Percentiles rank a stretch among this genome's conserved stretches.
phyloP scores from a whole-genome alignment of 2,329 filamentous ascomycete species.

The Colletotrichum phormii region DNA sequence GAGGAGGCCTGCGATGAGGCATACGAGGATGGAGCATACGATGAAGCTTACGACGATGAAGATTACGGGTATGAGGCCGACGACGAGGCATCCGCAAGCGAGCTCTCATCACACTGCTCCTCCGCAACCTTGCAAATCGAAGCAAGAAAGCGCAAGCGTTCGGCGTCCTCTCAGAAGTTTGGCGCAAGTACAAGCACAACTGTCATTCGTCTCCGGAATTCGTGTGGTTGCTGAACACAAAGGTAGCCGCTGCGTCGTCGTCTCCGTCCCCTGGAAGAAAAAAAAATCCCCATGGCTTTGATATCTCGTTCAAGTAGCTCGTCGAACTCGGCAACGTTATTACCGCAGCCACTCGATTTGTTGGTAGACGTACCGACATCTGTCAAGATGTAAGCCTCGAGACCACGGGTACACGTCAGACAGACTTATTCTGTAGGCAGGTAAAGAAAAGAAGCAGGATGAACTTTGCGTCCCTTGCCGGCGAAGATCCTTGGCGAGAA shows the following conservation, averaged over 20 bases:
- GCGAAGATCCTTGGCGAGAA: background rate
- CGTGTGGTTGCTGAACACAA: too few relatives aligned
- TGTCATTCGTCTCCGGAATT: too few relatives aligned
- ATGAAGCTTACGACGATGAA: too few relatives aligned
- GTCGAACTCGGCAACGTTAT: constrained; percentile 42
- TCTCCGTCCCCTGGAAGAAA: constrained; percentile 27
- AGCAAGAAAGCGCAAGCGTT: background rate
- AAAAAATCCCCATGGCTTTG: constrained; percentile 41
- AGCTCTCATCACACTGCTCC: too few relatives aligned
- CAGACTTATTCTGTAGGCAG: constrained; percentile 41
- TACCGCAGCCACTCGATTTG: constrained; percentile 43
- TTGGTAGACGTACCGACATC: constrained; percentile 42
- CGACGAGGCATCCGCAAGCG: too few relatives aligned
- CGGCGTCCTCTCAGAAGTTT: too few relatives aligned
- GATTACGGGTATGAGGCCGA: too few relatives aligned
- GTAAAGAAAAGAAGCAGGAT: constrained; percentile 41
- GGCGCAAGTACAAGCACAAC: too few relatives aligned
- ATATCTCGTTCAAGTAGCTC: constrained; percentile 42
- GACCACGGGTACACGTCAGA: background rate
- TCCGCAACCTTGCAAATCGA: background rate
- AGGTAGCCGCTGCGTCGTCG: too few relatives aligned
- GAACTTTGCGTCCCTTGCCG: constrained; percentile 28
- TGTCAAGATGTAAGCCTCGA: constrained; percentile 8
- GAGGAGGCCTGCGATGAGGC: background rate
- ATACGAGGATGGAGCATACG: too few relatives aligned